Base-by-base conservation (phyloP, 441 rosid genomes). In the Corymbia calophylla region DNA sequence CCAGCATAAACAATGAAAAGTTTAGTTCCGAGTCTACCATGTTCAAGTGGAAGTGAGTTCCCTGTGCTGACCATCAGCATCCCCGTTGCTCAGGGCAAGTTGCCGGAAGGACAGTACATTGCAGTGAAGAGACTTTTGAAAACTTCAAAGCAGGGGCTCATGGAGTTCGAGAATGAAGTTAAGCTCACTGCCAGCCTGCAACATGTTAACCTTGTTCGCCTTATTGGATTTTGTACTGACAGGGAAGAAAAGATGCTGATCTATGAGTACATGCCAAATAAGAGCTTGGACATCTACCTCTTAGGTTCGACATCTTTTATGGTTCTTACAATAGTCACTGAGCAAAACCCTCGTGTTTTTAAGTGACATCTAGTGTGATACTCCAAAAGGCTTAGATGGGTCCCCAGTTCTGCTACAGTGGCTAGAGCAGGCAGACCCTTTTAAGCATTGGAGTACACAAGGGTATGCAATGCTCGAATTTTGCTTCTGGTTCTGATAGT, bases 71-170 rank as follows among this genome's bases (percentile, higher is more conserved):
- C 9, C 23, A 56, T 56, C 23, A n/a, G 64, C 14, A 12, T 35
- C 7, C 23, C 10, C 53, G 47, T 44, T 86, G 47, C 56, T 54
- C 51, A 89, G 90, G 88, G 90, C n/a, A 89, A 89, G 54, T 86
- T 86, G 39, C 23, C 51, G 4, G 51, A 86, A 8, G 88, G 85
- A 35, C 88, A 64, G 70, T 13, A 51, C 13, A 85, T 89, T 39
- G 90, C 90, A 89, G 88, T 89, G 54, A 89, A 89, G 90, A 89
- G 87, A 86, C 68, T 89, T 17, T 89, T 80, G 29, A 89, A 56
- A 35, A 49, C 56, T 87, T 87, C 90, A 1, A 89, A 48, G 35
- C 90, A 89, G 87, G 90, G 90, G 21, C 86, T 47, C 18, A 87
- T 86, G 86, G 88, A 89, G 86, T 89, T 89, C 56, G 12, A 66